phyloP scores from a whole-genome alignment of 768 basidiomycete species.

The Terana coerulea region DNA sequence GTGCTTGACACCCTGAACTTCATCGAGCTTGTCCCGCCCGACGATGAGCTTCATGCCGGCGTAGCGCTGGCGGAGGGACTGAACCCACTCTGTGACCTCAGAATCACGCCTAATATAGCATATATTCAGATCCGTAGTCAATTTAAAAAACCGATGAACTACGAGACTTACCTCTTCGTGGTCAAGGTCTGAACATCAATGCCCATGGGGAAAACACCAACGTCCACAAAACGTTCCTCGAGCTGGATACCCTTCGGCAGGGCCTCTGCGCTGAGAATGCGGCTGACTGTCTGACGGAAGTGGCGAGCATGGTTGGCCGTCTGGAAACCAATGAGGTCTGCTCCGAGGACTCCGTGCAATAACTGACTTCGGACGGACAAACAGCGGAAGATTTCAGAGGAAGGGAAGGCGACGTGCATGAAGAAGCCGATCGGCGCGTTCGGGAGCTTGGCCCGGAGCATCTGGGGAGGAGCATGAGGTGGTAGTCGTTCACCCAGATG shows the following conservation, averaged over 20 bases:
- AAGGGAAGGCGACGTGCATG: slow-evolving; percentile 95
- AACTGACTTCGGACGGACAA: slow-evolving; percentile 75
- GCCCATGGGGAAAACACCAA: slow-evolving; percentile 88
- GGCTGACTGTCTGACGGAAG: slow-evolving; percentile 80
- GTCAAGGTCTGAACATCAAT: slow-evolving; percentile 73
- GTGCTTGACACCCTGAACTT: slow-evolving; percentile 71
- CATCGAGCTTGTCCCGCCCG: slow-evolving; percentile 86
- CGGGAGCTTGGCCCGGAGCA: slow-evolving; percentile 70
- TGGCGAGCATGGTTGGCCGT: slow-evolving; percentile 80
- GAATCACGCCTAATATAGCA: slow-evolving; percentile 49
- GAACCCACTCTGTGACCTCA: slow-evolving; percentile 82
- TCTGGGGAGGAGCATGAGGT: slow-evolving; percentile 85
- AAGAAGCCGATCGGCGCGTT: slow-evolving; percentile 85
- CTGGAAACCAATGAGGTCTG: slow-evolving; percentile 93
- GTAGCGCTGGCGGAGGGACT: slow-evolving; percentile 75
- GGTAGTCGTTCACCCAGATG: slow-evolving; percentile 94
- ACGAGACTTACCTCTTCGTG: slow-evolving; percentile 54
- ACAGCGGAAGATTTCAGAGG: slow-evolving; percentile 93
- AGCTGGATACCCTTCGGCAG: slow-evolving; percentile 81
- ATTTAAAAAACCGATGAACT: background rate
- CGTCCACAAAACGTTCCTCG: slow-evolving; percentile 71
- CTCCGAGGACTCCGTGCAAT: slow-evolving; percentile 85
- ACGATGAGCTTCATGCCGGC: slow-evolving; percentile 85
- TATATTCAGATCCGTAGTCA: background rate
- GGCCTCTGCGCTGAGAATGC: slow-evolving; percentile 77